Percentiles rank a stretch among this genome's conserved stretches.
phyloP scores from a whole-genome alignment of 768 basidiomycete genomes.

The Tricholoma sp. region DNA sequence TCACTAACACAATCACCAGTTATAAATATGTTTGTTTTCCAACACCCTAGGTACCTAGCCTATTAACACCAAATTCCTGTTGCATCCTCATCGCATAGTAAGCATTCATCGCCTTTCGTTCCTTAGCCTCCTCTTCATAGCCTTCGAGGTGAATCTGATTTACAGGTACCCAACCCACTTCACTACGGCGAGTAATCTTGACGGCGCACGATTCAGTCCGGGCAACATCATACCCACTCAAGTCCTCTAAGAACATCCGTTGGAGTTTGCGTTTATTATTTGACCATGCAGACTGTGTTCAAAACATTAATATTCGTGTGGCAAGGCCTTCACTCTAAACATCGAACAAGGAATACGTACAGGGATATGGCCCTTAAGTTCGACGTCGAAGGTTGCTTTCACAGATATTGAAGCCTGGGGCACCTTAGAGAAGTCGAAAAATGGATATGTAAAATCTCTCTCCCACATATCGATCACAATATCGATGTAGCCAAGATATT shows the following conservation, averaged over 20 bases:
- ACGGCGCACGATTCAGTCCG: not conserved
- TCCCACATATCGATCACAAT: not conserved
- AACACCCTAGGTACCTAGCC: no score
- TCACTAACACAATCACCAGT: no score
- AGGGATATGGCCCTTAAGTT: not conserved
- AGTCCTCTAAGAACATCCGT: conserved; percentile 1
- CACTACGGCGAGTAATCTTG: not conserved
- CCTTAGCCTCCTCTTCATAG: not conserved
- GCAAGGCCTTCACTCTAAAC: not conserved
- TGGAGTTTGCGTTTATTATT: conserved; percentile 1
- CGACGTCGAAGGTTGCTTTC: not conserved
- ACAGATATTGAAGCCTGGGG: conserved; percentile 1
- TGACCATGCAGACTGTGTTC: not conserved
- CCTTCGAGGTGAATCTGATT: conserved; percentile 3
- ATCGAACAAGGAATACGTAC: not conserved
- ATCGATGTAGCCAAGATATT: not conserved
- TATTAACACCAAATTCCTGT: no score
- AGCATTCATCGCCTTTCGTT: not conserved
- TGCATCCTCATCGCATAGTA: not conserved
- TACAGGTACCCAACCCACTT: not conserved
- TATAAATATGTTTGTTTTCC: no score
- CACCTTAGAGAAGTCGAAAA: conserved; percentile 3
- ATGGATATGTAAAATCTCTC: not conserved
- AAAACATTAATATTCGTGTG: not conserved
- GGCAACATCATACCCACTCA: conserved; percentile 2